phyloP scores from a whole-genome alignment of 441 rosid species.

The Hura crepitans region DNA sequence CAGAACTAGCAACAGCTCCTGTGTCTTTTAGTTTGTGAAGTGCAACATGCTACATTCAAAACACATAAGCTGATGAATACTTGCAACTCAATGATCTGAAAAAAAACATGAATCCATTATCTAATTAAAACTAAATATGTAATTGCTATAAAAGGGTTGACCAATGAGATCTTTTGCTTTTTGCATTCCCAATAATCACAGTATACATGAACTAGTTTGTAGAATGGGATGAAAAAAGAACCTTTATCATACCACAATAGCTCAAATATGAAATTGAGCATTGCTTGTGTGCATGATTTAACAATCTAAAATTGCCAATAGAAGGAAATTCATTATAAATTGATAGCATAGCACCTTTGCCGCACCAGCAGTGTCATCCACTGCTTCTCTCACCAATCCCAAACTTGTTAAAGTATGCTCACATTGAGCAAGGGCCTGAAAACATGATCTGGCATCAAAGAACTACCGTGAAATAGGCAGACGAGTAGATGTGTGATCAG shows the following conservation, averaged over 20 bases:
- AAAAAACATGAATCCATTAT: background rate
- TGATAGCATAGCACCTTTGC: slow-evolving; percentile 55
- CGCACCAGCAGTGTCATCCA: slow-evolving; percentile 97
- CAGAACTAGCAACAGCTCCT: slow-evolving; percentile 87
- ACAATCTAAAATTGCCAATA: background rate
- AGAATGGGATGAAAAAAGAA: background rate
- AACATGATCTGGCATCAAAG: slow-evolving; percentile 13
- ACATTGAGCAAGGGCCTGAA: slow-evolving; percentile 97
- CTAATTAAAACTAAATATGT: background rate
- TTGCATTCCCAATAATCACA: slow-evolving; percentile 5
- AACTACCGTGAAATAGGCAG: slow-evolving; percentile 11
- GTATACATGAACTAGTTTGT: background rate
- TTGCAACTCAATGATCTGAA: background rate
- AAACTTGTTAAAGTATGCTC: slow-evolving; percentile 77
- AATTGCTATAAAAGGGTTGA: slow-evolving; percentile 5
- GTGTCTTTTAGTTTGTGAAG: slow-evolving; percentile 54
- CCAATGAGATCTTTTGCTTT: background rate
- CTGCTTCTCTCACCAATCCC: slow-evolving; percentile 86
- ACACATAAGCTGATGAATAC: background rate
- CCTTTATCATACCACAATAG: background rate
- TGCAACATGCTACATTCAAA: slow-evolving; percentile 56
- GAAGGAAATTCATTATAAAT: slow-evolving; percentile 2
- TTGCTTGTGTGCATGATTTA: no score
- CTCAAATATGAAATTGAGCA: slow-evolving; percentile 1
- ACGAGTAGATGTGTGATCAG: slow-evolving; percentile 1